Percentiles rank a stretch among this genome's conserved stretches.
Evolutionary conservation across 1,139 yeast species (phyloP).

Genomic region (Saccharomyces hybrid): DNA sequence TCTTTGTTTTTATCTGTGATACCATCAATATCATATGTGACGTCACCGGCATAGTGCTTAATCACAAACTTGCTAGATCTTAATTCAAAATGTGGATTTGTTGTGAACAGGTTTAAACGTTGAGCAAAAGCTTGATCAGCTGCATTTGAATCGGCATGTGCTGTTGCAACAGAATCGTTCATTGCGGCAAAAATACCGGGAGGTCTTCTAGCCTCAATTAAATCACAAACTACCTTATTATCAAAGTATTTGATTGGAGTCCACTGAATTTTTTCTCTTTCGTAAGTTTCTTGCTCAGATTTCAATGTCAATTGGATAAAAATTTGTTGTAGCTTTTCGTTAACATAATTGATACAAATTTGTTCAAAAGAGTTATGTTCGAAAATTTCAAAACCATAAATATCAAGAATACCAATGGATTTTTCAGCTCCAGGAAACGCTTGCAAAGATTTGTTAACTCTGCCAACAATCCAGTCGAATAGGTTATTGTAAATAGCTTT

Average conservation of each 20-base stretch:
- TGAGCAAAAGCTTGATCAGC: conserved; percentile 97
- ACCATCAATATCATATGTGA: conserved; percentile 77
- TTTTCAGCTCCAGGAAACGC: conserved; percentile 47
- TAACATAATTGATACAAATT: conserved; percentile 92
- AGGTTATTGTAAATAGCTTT: conserved; percentile 89
- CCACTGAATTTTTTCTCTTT: conserved; percentile 93
- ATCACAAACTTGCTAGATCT: conserved; percentile 82
- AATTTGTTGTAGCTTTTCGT: conserved; percentile 94
- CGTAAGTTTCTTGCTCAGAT: conserved; percentile 96
- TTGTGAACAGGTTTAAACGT: conserved; percentile 75
- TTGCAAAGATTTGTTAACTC: conserved; percentile 72
- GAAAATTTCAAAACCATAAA: conserved; percentile 96
- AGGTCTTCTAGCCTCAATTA: conserved; percentile 89
- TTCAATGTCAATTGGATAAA: conserved; percentile 91
- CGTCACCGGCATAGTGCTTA: conserved; percentile 98
- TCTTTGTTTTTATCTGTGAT: conserved; percentile 98
- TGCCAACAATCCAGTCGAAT: conserved; percentile 95
- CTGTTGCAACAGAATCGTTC: conserved; percentile 96
- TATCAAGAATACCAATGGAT: conserved; percentile 91
- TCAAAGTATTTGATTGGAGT: conserved; percentile 95
- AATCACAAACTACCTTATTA: conserved; percentile 93
- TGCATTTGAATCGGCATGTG: conserved; percentile 95
- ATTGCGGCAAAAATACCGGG: conserved; percentile 96
- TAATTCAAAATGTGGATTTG: conserved; percentile 82
- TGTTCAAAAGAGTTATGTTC: conserved; percentile 96